Evolutionary conservation across 129 eudicot species (phyloP).

Genomic region (Cynara cardunculus): DNA sequence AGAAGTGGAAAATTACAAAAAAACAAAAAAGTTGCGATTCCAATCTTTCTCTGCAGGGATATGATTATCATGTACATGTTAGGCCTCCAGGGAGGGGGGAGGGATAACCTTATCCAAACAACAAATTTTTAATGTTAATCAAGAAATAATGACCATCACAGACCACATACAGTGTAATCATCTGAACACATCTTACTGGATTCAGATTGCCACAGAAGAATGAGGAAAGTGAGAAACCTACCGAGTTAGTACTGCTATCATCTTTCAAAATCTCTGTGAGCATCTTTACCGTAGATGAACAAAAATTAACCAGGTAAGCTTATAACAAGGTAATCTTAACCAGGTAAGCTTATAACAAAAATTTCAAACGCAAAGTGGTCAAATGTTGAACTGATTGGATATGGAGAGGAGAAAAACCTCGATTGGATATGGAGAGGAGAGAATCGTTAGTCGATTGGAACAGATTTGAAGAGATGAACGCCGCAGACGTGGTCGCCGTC

Average conservation of each 20-base stretch:
- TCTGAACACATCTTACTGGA: not conserved
- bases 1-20: not conserved
- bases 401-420: too few relatives aligned
- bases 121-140: not conserved
- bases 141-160: not conserved
- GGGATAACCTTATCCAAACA: not conserved
- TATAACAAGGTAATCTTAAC: too few relatives aligned
- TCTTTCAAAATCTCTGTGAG: constrained; percentile 81
- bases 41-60: not conserved
- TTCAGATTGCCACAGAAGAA: constrained; percentile 3
- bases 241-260: constrained; percentile 72
- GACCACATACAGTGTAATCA: not conserved
- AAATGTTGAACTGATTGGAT: too few relatives aligned
- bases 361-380: too few relatives aligned
- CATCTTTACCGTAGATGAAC: constrained; percentile 92
- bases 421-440: too few relatives aligned
- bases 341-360: too few relatives aligned
- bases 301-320: too few relatives aligned
- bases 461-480: too few relatives aligned
- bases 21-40: not conserved
- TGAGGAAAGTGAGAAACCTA: constrained; percentile 28
- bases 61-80: not conserved
- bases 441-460: too few relatives aligned
- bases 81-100: not conserved
- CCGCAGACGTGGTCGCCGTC: too few relatives aligned